A percentile compares a stretch with the other conserved stretches of the same genome.
These are phyloP conservation scores for Strobilomyces confusus DNA, from an alignment of 768 basidiomycete genomes.

Conservation along the genomic window DNA sequence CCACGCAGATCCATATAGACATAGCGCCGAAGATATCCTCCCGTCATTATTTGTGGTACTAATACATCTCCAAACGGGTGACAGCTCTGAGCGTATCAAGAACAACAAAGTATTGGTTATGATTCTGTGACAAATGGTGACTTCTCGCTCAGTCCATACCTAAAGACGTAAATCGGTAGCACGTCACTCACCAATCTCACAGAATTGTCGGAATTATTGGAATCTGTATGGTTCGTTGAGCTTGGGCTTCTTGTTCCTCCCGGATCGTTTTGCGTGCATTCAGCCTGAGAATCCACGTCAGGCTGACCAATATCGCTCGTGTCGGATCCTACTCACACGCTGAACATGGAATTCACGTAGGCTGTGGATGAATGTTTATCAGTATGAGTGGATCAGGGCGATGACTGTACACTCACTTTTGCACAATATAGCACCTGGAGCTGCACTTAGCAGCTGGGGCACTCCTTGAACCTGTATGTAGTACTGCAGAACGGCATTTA, in stretches of 20 bases:
- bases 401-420: constrained; percentile 11
- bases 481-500: constrained; percentile 11
- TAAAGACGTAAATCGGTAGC: no score
- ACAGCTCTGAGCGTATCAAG: no score
- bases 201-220: constrained; percentile 16
- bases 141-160: no score
- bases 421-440: constrained; percentile 10
- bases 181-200: not conserved
- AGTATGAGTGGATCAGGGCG: not conserved
- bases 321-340: constrained; percentile 16
- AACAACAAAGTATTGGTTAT: no score
- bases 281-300: constrained; percentile 2
- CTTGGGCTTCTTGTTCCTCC: constrained; percentile 7
- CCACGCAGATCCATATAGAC: no score
- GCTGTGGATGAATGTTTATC: constrained; percentile 4
- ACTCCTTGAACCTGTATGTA: constrained; percentile 4
- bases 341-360: constrained; percentile 22
- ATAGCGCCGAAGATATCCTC: no score
- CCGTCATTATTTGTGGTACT: no score
- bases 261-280: constrained; percentile 18
- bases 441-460: constrained; percentile 5
- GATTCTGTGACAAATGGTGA: no score
- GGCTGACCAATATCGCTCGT: not conserved
- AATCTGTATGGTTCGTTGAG: constrained; percentile 7
- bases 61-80: no score